A percentile compares a stretch with the other conserved stretches of the same genome.
Evolutionary conservation across 257 asterid genomes (phyloP).

Genomic region (Perilla frutescens): DNA sequence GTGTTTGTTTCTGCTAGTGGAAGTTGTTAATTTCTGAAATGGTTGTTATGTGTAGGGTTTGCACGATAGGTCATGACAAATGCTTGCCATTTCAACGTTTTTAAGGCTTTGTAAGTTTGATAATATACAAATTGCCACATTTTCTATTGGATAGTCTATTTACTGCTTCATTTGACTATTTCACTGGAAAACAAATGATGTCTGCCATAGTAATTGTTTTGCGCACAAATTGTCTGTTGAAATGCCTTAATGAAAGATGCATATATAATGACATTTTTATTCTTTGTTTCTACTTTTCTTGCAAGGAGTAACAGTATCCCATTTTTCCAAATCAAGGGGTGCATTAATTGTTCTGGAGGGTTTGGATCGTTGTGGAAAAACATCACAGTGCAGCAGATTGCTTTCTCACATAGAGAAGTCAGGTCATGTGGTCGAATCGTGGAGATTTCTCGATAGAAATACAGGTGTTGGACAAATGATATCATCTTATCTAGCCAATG

Average conservation of each 20-base stretch:
- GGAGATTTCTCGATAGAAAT: constrained; percentile 96
- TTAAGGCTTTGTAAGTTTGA: constrained; percentile 56
- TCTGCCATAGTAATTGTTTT: too few relatives aligned
- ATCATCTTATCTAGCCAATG: constrained; percentile 81
- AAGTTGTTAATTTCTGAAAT: too few relatives aligned
- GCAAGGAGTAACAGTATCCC: not conserved
- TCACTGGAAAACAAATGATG: too few relatives aligned
- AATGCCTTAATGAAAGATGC: too few relatives aligned
- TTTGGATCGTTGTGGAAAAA: constrained; percentile 90
- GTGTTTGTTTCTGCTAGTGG: too few relatives aligned
- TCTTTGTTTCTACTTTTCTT: too few relatives aligned
- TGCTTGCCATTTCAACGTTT: constrained; percentile 49
- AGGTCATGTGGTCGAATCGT: constrained; percentile 78
- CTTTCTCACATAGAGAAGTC: constrained; percentile 59
- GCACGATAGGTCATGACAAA: constrained; percentile 55
- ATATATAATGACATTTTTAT: too few relatives aligned
- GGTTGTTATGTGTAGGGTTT: too few relatives aligned
- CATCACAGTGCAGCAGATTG: constrained; percentile 75
- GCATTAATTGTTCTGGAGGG: constrained; percentile 95
- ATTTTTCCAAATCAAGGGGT: too few relatives aligned
- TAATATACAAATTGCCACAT: not conserved
- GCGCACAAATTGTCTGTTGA: too few relatives aligned
- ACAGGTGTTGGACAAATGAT: constrained; percentile 95
- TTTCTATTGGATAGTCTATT: not conserved
- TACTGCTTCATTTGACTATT: not conserved